phyloP scores from a whole-genome alignment of 257 asterid genomes.

The Mitragyna speciosa region DNA sequence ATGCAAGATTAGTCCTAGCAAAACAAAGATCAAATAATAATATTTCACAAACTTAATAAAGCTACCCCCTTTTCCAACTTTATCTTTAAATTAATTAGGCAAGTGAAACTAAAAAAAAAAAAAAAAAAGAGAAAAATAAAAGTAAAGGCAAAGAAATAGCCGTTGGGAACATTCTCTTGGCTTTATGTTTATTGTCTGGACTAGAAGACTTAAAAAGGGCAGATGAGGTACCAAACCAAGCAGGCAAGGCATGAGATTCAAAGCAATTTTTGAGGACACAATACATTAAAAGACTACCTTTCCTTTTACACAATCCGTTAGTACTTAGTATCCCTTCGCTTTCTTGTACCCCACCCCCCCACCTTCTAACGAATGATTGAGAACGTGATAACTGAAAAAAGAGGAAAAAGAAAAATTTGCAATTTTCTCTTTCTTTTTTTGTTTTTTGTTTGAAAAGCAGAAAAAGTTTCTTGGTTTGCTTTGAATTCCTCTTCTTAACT shows the following conservation, averaged over 20 bases:
- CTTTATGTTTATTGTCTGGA: constrained; percentile 36
- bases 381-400: background rate
- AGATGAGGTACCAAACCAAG: constrained; percentile 20
- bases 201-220: constrained; percentile 7
- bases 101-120: constrained; percentile 11
- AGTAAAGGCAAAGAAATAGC: constrained; percentile 25
- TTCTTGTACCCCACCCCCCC: constrained; percentile 20
- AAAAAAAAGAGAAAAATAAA: constrained; percentile 5
- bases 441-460: background rate
- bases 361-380: constrained; percentile 19
- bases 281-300: constrained; percentile 34
- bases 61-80: background rate
- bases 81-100: background rate
- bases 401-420: background rate
- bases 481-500: background rate
- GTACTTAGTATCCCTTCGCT: constrained; percentile 24
- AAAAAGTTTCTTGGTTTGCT: background rate
- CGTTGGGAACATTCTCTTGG: constrained; percentile 51
- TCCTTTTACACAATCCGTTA: constrained; percentile 44
- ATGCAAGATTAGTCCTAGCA: background rate
- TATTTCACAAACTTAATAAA: background rate
- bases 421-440: background rate
- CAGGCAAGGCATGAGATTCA: constrained; percentile 48
- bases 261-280: constrained; percentile 32
- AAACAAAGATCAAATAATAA: background rate